A percentile compares a stretch with the other conserved stretches of the same genome.
Evolutionary conservation across 805 yeast species (phyloP).

Genomic region (Ogataea sp.): DNA sequence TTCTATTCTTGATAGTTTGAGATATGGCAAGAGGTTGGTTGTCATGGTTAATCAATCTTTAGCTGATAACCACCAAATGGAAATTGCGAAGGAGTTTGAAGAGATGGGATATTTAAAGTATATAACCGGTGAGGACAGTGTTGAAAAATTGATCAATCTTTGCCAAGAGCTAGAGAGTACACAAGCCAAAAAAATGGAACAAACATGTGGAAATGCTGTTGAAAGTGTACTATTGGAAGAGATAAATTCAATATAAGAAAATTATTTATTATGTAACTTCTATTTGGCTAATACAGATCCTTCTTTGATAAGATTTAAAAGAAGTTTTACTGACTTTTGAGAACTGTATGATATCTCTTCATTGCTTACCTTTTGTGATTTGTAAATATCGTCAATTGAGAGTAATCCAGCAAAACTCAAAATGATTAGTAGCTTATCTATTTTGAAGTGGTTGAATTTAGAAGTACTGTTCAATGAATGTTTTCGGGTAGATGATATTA

Average conservation of each 20-base stretch:
- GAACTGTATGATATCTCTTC: conserved; percentile 1
- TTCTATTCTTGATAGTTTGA: conserved; percentile 71
- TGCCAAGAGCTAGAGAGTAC: conserved; percentile 2
- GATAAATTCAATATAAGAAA: no score
- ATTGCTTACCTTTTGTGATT: not conserved
- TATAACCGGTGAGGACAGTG: not conserved
- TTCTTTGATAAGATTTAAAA: conserved; percentile 3
- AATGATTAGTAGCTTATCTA: conserved; percentile 9
- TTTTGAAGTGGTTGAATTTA: conserved; percentile 2
- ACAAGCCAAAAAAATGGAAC: no score
- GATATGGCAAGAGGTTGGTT: conserved; percentile 47
- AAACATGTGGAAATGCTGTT: no score
- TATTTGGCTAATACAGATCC: conserved; percentile 4
- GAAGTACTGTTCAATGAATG: conserved; percentile 4
- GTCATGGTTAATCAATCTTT: conserved; percentile 64
- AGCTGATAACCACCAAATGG: conserved; percentile 85
- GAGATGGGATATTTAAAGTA: conserved; percentile 20
- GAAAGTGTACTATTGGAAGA: no score
- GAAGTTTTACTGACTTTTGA: conserved; percentile 2
- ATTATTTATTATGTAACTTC: conserved; percentile 5
- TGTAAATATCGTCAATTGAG: conserved; percentile 8
- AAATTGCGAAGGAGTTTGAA: conserved; percentile 57
- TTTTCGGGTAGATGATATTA: conserved; percentile 5
- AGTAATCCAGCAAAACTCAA: conserved; percentile 8
- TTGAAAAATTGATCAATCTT: not conserved